Conservation (phyloP, 352 stramenopile species). For the Globisporangium viniferum region DNA sequence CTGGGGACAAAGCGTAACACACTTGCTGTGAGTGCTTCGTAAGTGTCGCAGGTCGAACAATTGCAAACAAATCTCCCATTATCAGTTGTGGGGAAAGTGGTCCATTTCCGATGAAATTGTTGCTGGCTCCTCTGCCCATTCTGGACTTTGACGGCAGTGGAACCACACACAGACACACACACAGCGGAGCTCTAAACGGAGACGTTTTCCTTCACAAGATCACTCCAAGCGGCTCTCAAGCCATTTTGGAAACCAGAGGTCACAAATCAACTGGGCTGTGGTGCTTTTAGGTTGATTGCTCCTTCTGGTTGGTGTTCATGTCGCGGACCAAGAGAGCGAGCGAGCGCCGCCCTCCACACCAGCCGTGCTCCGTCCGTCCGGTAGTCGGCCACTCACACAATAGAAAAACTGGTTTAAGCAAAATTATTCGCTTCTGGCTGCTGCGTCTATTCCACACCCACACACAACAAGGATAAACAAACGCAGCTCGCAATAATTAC, state of each 20-base stretch:
- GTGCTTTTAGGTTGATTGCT: background rate
- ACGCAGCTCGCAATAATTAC: background rate
- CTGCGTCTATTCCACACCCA: background rate
- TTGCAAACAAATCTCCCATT: background rate
- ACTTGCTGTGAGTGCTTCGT: background rate
- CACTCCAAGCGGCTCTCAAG: background rate
- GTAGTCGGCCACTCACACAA: background rate
- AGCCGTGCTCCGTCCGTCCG: background rate
- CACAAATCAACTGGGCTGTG: background rate
- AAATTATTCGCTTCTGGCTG: background rate
- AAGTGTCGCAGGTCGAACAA: background rate
- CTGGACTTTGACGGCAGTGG: too few relatives aligned
- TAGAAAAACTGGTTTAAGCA: background rate
- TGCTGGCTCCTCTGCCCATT: background rate
- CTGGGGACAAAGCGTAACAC: background rate
- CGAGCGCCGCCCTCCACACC: background rate
- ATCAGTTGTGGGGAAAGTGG: background rate
- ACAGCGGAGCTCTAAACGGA: background rate
- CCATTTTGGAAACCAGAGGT: background rate
- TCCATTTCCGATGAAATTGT: background rate
- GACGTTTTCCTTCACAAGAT: background rate
- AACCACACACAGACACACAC: background rate
- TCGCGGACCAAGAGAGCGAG: background rate
- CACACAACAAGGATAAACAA: background rate
- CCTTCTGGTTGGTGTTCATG: background rate